These are phyloP conservation scores for Colletotrichum horii DNA, from an alignment of 2,329 filamentous ascomycete species.

Conservation along the genomic window DNA sequence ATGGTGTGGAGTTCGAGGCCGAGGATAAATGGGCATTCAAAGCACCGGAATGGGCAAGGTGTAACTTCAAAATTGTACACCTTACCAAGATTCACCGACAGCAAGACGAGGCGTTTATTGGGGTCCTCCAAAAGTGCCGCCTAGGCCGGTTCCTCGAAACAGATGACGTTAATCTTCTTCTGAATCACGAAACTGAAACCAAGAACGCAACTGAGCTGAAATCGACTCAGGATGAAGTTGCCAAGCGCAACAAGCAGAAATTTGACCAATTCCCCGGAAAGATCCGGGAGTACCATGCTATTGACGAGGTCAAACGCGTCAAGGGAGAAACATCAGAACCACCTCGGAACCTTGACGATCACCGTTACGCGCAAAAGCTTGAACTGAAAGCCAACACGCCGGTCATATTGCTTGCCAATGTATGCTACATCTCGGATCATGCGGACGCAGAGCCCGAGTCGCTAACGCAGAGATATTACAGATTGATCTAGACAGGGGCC, in stretches of 20 bases:
- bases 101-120: slow-evolving; percentile 56
- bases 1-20: slow-evolving; percentile 29
- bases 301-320: too few relatives aligned
- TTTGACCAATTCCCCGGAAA: not conserved
- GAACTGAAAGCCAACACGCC: not conserved
- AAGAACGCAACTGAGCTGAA: not conserved
- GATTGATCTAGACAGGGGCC: not conserved
- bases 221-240: not conserved
- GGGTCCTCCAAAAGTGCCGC: slow-evolving; percentile 60
- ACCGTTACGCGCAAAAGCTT: too few relatives aligned
- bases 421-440: not conserved
- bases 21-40: slow-evolving; percentile 66
- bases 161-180: slow-evolving; percentile 44
- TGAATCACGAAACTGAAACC: slow-evolving; percentile 47
- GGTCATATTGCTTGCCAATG: not conserved
- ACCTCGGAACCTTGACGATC: too few relatives aligned
- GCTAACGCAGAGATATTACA: not conserved
- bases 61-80: slow-evolving; percentile 57
- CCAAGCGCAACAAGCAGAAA: not conserved
- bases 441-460: not conserved
- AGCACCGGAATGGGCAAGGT: slow-evolving; percentile 58
- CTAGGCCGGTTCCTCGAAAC: slow-evolving; percentile 44
- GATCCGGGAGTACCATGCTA: too few relatives aligned
- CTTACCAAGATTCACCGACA: slow-evolving; percentile 64
- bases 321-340: too few relatives aligned